Percentiles rank a stretch among this genome's conserved stretches.
Conservation (phyloP, 768 basidiomycete species). For the Suillus paluster region DNA sequence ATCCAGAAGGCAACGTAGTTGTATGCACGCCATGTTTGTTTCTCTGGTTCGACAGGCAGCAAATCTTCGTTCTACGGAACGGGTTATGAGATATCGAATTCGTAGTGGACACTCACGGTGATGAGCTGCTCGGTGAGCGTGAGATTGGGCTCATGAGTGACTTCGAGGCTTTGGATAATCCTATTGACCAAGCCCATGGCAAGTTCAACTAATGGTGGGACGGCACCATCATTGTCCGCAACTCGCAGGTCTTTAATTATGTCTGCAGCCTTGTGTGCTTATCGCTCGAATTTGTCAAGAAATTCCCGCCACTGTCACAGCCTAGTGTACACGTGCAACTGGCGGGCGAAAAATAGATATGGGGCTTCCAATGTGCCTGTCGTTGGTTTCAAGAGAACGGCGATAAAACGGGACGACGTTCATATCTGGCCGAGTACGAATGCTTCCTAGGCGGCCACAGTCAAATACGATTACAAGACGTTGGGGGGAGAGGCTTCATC, state of each 20-base stretch:
- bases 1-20: constrained; percentile 81
- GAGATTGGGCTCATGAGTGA: constrained; percentile 55
- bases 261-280: not conserved
- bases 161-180: constrained; percentile 46
- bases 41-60: constrained; percentile 63
- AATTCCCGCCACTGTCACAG: not conserved
- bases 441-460: too few species aligned
- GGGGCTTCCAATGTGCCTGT: not conserved
- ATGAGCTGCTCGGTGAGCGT: constrained; percentile 62
- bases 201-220: not conserved
- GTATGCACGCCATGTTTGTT: constrained; percentile 66
- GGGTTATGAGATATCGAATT: constrained; percentile 7
- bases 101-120: constrained; percentile 43
- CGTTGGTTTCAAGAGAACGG: not conserved
- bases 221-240: not conserved
- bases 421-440: too few species aligned
- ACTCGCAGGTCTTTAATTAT: not conserved
- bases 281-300: not conserved
- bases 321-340: not conserved
- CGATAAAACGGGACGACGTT: too few species aligned
- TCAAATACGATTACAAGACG: too few species aligned
- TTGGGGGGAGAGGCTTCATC: too few species aligned
- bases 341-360: not conserved
- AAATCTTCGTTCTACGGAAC: constrained; percentile 67
- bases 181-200: constrained; percentile 30